Evolutionary conservation across 108 stramenopile genomes (phyloP), one percentile per base, ranked within the genome.

Genomic region (Pinguiococcus pyrenoidosus): DNA sequence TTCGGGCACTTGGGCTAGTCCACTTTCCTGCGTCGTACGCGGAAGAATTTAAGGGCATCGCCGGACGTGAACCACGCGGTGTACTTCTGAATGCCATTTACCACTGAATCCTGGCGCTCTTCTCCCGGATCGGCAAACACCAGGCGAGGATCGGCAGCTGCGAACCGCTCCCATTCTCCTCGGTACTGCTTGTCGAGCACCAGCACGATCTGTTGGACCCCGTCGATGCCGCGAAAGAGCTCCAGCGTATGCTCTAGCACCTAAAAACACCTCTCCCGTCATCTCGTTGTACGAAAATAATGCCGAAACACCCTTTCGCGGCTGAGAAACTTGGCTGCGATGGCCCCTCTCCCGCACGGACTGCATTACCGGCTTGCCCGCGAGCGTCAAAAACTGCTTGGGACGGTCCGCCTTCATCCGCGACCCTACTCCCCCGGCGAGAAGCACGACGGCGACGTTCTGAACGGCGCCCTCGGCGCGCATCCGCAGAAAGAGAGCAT

Each of bases 321-420:
- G n/a, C n/a, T n/a, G n/a, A n/a, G n/a, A n/a, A n/a, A n/a, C n/a
- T n/a, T n/a, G n/a, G n/a, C n/a, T n/a, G n/a, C n/a, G n/a, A n/a
- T n/a, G n/a, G n/a, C n/a, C n/a, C n/a, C n/a, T n/a, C n/a, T n/a
- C n/a, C n/a, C n/a, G n/a, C n/a, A n/a, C n/a, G n/a, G n/a, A n/a
- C n/a, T n/a, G n/a, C n/a, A n/a, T n/a, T n/a, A n/a, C 79, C 2
- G 85, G 83, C 27, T 71, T 67, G 10, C 83, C 80, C 4, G 59
- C 40, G 3, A 92, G 59, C 33, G 64, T 51, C 18, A 92, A 60
- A 56, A 87, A 92, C 65, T 92, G 90, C 66, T 92, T 92, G 27
- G 87, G 90, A 67, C 84, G 72, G 48, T 49, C 69, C 20, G 87
- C 76, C 54, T 92, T 87, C 90, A 92, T 92, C 23, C 90, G 72